Evolutionary conservation across 2,329 filamentous ascomycete species (phyloP), one percentile per base, ranked within the genome.

Genomic region (Falciphora oryzae): DNA sequence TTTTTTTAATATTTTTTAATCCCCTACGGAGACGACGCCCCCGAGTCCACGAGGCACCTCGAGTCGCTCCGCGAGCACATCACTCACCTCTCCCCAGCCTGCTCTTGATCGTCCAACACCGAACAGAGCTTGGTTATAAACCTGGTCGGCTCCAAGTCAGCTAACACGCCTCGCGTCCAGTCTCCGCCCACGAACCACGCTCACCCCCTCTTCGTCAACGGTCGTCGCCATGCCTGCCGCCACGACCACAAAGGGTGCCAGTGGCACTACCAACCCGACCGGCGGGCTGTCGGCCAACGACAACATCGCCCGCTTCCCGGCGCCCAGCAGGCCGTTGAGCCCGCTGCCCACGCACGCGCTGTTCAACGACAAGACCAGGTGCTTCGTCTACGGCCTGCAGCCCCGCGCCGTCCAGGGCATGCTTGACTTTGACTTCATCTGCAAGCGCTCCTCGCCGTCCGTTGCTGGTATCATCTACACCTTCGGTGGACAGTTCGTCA

Each of bases 391-490:
- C 83, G 95, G 95, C 79, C 92, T 99, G 76, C 95, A 99, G 84
- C 94, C 95, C 76, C 89, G 93, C 79, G 91, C 91, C 72, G 91
- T 93, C 71, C 91, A 93, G 83, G 90, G 90, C 78, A 93, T 93
- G 90, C 91, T 99, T 78, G 95, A 99, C 81, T 99, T 99, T 79
- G 95, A 99, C 85, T 99, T 98, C 87, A 99, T 99, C 83, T 99
- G 95, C 93, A 98, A 98, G 89, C 92, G 95, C 75, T 86, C 89
- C 77, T 96, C 91, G 67, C 95, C 95, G 69, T 99, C 95, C 66
- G 95, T 99, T 66, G 95, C 95, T 71, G 95, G 93, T 77, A 98
- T 99, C 82, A 98, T 99, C 86, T 99, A 99, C 86, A 97, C 95
- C 73, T 99, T 99, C 76, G 95, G 95, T 78, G 95, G 95, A 72